Base-by-base conservation (phyloP, 208 protist genomes). In the Trypanosoma vivax region DNA sequence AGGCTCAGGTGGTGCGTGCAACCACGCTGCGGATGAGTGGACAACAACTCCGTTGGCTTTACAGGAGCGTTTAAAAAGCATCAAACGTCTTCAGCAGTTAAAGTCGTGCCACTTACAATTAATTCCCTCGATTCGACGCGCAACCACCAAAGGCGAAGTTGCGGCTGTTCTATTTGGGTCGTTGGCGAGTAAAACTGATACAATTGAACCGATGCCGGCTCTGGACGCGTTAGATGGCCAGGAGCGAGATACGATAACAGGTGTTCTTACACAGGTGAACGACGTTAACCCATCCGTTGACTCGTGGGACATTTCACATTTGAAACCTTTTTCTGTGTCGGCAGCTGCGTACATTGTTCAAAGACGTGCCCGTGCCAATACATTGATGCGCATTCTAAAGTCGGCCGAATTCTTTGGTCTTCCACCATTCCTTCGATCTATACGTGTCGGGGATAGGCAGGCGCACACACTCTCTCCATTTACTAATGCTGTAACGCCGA, bases 381-480 rank as follows among this genome's bases (percentile, higher is more conserved):
- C 62, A 1, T 39, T 90, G 50, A 45, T 61, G 1, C 25, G 19
- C 11, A 49, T 93, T 10, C 57, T 93, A 14, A 55, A 42, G 14
- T 73, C 72, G 39, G 73, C 70, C 2, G 70, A 85, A 52, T 76
- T 88, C 35, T 90, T 87, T 54, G 86, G 86, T 0, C 62, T 93
- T n/a, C 86, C 86, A 1, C 74, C 75, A n/a, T 88, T 93, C 56
- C 60, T 93, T 43, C 79, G 86, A 5, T 90, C 77, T n/a, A 84
- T 93, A 40, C 81, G 86, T 5, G 37, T 64, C 14, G 43, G 39
- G 11, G 34, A 25, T 54, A 60, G 51, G 24, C 19, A 34, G 30
- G 0, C 11, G n/a, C 46, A 39, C 28, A 18, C 30, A 2, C 42
- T 30, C 53, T 14, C 24, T 18, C 0, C 40, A 2, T 10, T 7